Evolutionary conservation across 805 yeast genomes (phyloP).

Genomic region (Candida ovalis): DNA sequence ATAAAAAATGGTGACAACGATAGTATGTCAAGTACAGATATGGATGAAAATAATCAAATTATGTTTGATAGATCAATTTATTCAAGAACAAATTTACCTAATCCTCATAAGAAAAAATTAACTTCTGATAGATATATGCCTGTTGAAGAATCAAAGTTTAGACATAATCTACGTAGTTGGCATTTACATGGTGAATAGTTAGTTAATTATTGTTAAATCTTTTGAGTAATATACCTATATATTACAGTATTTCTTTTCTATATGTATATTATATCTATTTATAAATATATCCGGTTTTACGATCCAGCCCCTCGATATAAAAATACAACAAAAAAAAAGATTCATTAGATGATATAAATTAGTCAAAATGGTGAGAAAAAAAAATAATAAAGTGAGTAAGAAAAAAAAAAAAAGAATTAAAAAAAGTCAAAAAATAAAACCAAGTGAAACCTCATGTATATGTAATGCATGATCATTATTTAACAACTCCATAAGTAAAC

Average conservation of each 20-base stretch:
- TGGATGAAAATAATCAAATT: neutral
- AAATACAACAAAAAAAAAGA: neutral
- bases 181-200: constrained; percentile 11
- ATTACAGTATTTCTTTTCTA: too few relatives aligned
- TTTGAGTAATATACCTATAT: neutral
- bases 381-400: neutral
- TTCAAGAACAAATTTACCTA: neutral
- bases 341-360: neutral
- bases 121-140: constrained; percentile 17
- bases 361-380: neutral
- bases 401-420: neutral
- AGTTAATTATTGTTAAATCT: neutral
- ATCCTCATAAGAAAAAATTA: neutral
- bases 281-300: neutral
- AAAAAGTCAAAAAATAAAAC: neutral
- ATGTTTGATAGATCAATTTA: neutral
- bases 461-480: neutral
- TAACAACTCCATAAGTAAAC: neutral
- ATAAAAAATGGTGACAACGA: neutral
- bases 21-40: neutral
- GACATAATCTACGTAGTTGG: constrained; percentile 43
- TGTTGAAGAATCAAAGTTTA: constrained; percentile 27
- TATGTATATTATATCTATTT: neutral
- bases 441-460: neutral
- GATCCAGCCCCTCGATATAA: neutral